Evolutionary conservation across 352 stramenopile species (phyloP), one percentile per base, ranked within the genome.

Genomic region (Peronospora farinosa): DNA sequence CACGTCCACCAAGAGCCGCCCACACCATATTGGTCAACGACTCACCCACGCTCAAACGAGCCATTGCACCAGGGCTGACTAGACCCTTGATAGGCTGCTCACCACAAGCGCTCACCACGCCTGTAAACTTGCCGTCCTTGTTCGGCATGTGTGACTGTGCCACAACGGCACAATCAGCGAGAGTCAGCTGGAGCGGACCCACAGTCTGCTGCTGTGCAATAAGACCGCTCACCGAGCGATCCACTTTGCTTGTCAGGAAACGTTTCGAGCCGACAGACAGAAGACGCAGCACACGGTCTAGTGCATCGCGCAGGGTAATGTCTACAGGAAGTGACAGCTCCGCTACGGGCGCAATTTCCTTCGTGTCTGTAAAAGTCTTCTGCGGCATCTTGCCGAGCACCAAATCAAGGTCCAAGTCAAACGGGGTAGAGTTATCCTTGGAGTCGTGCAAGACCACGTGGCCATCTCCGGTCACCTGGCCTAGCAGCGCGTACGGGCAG

Each of bases 381-480:
- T 98, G 96, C 7, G 96, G 96, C 94, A 99, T 98, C 65, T 99
- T 98, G 48, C 96, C 97, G 6, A 99, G 78, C 27, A 99, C 96
- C 23, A 98, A 73, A 52, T 98, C 95, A 4, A 99, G 65, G 52
- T 98, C 95, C 25, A 99, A 68, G 68, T 99, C 95, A 21, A 99
- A 96, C 28, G 95, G 88, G 16, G 86, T 97, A 31, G 87, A 94
- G 55, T 92, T 89, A 67, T 98, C 87, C 40, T 80, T 69, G n/a
- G 86, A 85, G 71, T 99, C 97, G 59, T 96, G 83, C 7, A 99
- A 85, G 28, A 98, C 91, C n/a, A 99, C 95, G 54, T 85, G 86
- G 44, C 95, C 94, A 59, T 98, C 93, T 38, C 89, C 96, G 1
- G 92, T 97, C 19, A 97, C 96, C 43, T 95, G 78, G 25, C 97